Percentiles rank a stretch among this genome's conserved stretches.
Evolutionary conservation across 1,284 basidiomycete genomes (phyloP).

Genomic region (Gymnopus androsaceus): DNA sequence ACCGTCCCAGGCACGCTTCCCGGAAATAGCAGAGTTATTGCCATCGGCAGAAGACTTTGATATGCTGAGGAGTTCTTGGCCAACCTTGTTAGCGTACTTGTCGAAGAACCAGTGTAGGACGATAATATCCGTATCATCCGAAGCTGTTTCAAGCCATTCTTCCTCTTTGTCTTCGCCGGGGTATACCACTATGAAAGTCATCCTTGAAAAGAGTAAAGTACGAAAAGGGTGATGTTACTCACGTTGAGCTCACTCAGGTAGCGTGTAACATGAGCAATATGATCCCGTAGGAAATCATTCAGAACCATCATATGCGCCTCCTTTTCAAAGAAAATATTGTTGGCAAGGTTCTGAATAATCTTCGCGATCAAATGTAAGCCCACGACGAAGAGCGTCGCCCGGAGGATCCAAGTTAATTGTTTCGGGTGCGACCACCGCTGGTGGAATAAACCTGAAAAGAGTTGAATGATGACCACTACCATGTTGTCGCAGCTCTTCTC

Average conservation of each 20-base stretch:
- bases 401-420: slow-evolving; percentile 81
- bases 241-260: slow-evolving; percentile 84
- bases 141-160: slow-evolving; percentile 71
- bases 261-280: slow-evolving; percentile 79
- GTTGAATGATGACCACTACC: background rate
- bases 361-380: slow-evolving; percentile 86
- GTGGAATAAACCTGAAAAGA: slow-evolving; percentile 70
- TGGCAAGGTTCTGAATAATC: slow-evolving; percentile 89
- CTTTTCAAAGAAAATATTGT: slow-evolving; percentile 90
- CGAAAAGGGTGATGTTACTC: slow-evolving; percentile 27
- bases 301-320: slow-evolving; percentile 83
- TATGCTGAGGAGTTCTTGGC: slow-evolving; percentile 77
- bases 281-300: slow-evolving; percentile 76
- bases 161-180: slow-evolving; percentile 58
- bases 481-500: slow-evolving; percentile 94
- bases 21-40: slow-evolving; percentile 57
- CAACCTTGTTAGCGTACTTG: slow-evolving; percentile 82
- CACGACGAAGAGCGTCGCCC: slow-evolving; percentile 67
- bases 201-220: slow-evolving; percentile 1
- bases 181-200: slow-evolving; percentile 52
- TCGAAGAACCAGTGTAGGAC: slow-evolving; percentile 83
- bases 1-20: slow-evolving; percentile 76
- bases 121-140: slow-evolving; percentile 80
- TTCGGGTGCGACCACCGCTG: slow-evolving; percentile 86
- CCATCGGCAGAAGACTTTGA: slow-evolving; percentile 64